Percentiles rank a stretch among this genome's conserved stretches.
Conservation (phyloP, 208 protist species). For the Angomonas desouzai region DNA sequence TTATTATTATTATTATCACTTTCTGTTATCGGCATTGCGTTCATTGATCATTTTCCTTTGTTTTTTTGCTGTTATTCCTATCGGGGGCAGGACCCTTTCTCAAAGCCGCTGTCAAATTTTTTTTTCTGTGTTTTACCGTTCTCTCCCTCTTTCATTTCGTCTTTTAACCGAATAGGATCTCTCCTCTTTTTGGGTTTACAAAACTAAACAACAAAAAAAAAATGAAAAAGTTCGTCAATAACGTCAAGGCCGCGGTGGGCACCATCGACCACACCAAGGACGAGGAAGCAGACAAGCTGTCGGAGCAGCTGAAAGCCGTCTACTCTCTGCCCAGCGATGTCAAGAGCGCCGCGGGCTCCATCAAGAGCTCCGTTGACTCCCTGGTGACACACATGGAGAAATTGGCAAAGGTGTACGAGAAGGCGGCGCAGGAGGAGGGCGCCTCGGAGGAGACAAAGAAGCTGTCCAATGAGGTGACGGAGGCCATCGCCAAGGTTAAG, state of each 20-base stretch:
- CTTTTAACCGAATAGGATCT: background rate
- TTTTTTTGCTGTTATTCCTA: background rate
- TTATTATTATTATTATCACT: background rate
- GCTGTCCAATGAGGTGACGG: background rate
- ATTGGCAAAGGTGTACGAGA: conserved; percentile 1
- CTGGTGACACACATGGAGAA: background rate
- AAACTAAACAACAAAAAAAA: too few relatives aligned
- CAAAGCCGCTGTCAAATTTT: too few relatives aligned
- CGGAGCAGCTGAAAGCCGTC: background rate
- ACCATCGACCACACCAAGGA: conserved; percentile 4
- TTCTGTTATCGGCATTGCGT: conserved; percentile 1
- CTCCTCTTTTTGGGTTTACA: background rate
- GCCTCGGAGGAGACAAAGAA: conserved; percentile 1
- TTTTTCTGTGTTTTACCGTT: background rate
- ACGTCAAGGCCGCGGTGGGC: conserved; percentile 12
- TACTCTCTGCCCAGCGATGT: conserved; percentile 12
- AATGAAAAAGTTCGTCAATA: conserved; percentile 15
- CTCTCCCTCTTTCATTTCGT: background rate
- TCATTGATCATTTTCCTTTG: background rate
- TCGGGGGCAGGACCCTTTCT: too few relatives aligned
- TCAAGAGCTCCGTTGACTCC: background rate
- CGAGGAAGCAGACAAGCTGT: background rate
- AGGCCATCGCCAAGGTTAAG: background rate
- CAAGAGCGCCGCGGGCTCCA: background rate
- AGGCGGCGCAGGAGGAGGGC: background rate